Evolutionary conservation across 176 grass and related monocot species (phyloP), one percentile per base, ranked within the genome.

Genomic region (Carex cristatella): DNA sequence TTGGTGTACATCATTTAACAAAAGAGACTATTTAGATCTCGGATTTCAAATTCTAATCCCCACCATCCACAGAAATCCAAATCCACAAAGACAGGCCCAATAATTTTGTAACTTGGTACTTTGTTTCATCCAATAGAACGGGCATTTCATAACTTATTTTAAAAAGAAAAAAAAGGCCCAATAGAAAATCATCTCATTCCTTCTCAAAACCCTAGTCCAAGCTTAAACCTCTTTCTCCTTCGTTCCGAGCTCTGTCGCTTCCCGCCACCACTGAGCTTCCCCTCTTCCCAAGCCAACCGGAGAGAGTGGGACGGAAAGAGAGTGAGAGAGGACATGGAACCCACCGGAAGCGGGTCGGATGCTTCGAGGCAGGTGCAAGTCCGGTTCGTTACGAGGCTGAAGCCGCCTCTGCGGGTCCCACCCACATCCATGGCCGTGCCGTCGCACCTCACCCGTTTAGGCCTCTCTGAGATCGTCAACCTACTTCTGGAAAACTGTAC

Each of bases 381-480:
- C 46, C 93, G 96, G 83, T 99, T 99, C 88, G 74, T 93, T 10
- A 99, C 96, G 11, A 95, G 93, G 85, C 78, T 99, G 3, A 64
- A 66, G 31, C 46, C 90, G 0, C 87, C 85, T 54, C 84, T 99
- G n/a, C 93, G 86, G 0, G 87, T 79, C 64, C 86, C 87, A 57
- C 33, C 88, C 35, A 37, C 83, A 8, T 83, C 93, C 65, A 89
- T 99, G 56, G 93, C 93, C 31, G 91, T 95, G 42, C 93, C 91
- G 4, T 91, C 91, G 37, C 71, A 92, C 71, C 91, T 99, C 83
- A 86, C 90, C 78, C 96, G 93, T 68, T 83, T 92, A 87, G 91
- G 91, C 60, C 93, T 99, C 72, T 99, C 93, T 23, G 93, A 95
- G 87, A 94, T 99, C 87, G 91, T 99, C 84, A 95, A 95, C 80